Percentiles rank a stretch among this genome's conserved stretches.
Evolutionary conservation across 2,329 filamentous ascomycete species (phyloP).

Genomic region (Xylaria sp.): DNA sequence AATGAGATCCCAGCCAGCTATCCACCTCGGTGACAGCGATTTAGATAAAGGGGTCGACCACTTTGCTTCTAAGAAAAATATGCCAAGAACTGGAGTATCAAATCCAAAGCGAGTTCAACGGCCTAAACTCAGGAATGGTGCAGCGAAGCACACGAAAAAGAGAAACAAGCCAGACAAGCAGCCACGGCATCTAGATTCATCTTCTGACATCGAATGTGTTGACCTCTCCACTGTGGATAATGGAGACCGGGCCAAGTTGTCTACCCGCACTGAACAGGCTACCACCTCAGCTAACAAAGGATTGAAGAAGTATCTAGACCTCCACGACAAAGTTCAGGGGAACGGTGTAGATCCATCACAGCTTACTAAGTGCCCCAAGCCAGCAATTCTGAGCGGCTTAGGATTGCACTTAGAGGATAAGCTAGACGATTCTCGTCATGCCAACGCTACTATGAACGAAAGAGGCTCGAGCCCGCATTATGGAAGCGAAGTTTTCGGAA

Average conservation of each 20-base stretch:
- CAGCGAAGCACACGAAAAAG: slow-evolving; percentile 1
- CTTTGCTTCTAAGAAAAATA: not conserved
- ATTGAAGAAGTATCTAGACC: slow-evolving; percentile 7
- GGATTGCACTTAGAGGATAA: not conserved
- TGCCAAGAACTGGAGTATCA: not conserved
- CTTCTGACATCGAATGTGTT: slow-evolving; percentile 31
- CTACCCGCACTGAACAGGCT: not conserved
- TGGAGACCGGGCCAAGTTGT: slow-evolving; percentile 6
- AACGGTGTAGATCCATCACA: slow-evolving; percentile 4
- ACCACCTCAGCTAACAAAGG: not conserved
- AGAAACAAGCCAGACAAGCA: slow-evolving; percentile 1
- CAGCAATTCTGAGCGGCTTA: not conserved
- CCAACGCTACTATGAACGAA: not conserved
- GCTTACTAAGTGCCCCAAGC: slow-evolving; percentile 13
- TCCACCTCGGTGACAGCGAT: not conserved
- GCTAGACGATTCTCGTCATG: not conserved
- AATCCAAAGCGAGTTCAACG: slow-evolving; percentile 17
- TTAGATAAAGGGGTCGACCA: not conserved
- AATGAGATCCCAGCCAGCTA: not conserved
- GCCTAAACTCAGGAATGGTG: not conserved
- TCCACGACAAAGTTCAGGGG: slow-evolving; percentile 16
- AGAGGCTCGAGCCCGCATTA: not conserved
- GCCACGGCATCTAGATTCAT: not conserved
- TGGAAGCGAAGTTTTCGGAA: slow-evolving; percentile 17
- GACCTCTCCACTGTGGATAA: slow-evolving; percentile 27